Evolutionary conservation across 805 yeast genomes (phyloP).

Genomic region (Lipomyces oligophaga): DNA sequence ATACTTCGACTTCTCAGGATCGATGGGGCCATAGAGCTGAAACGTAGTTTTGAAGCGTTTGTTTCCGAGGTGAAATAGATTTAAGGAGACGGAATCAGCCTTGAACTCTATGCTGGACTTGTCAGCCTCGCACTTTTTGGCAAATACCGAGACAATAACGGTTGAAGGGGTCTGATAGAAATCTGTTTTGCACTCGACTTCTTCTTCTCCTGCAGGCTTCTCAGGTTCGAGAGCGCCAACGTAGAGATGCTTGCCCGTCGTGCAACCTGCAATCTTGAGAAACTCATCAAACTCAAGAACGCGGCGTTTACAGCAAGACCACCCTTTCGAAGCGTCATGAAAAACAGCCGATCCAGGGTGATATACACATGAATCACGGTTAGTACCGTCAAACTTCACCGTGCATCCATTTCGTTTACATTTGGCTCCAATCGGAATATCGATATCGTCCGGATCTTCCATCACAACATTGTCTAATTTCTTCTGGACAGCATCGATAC

Average conservation of each 20-base stretch:
- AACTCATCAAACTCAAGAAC: constrained; percentile 32
- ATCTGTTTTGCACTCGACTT: constrained; percentile 29
- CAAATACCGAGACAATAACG: constrained; percentile 32
- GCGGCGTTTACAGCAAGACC: constrained; percentile 33
- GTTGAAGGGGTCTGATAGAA: constrained; percentile 33
- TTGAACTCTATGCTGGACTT: constrained; percentile 26
- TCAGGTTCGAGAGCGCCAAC: constrained; percentile 21
- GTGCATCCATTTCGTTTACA: constrained; percentile 31
- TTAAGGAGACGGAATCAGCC: constrained; percentile 14
- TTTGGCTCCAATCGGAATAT: constrained; percentile 26
- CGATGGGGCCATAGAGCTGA: constrained; percentile 29
- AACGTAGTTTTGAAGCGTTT: constrained; percentile 26
- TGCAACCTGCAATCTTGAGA: constrained; percentile 30
- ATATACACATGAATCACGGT: constrained; percentile 27
- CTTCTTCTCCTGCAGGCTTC: constrained; percentile 10
- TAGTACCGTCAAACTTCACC: constrained; percentile 22
- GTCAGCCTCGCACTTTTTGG: constrained; percentile 29
- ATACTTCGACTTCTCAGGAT: constrained; percentile 29
- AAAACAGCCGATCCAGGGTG: constrained; percentile 32
- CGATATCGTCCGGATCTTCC: constrained; percentile 32
- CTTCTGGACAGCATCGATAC: constrained; percentile 12
- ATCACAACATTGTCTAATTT: constrained; percentile 5
- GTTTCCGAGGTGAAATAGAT: constrained; percentile 24
- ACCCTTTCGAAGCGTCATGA: constrained; percentile 33
- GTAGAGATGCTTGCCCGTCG: constrained; percentile 27